Conservation (phyloP, 305 asterid species). For the Fraxinus albicans region DNA sequence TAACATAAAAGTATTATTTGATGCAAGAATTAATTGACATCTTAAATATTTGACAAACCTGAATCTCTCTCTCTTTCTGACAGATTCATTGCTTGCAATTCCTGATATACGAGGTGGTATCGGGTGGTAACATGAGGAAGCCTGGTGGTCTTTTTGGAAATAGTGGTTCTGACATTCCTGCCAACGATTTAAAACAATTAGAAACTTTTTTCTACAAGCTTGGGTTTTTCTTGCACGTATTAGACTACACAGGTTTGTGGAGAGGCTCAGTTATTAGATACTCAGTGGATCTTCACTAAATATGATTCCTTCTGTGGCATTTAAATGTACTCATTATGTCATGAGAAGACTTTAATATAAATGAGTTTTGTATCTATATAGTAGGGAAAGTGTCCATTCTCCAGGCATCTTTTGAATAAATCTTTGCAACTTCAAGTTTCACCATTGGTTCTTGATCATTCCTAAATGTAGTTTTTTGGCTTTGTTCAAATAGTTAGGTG, state of each 20-base stretch:
- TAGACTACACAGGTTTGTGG: slow-evolving; percentile 83
- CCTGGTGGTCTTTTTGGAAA: slow-evolving; percentile 98
- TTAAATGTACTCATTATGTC: background rate
- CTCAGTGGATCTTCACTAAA: background rate
- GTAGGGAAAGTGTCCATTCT: slow-evolving; percentile 1
- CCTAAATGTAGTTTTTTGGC: background rate
- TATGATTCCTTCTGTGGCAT: slow-evolving; percentile 4
- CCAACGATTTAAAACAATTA: slow-evolving; percentile 87
- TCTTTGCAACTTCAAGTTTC: background rate
- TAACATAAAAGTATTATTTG: background rate
- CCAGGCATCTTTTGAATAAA: background rate
- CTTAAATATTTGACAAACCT: slow-evolving; percentile 4
- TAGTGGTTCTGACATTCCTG: slow-evolving; percentile 91
- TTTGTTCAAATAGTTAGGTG: slow-evolving; percentile 5
- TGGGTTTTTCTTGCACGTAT: slow-evolving; percentile 88
- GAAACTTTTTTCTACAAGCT: slow-evolving; percentile 99
- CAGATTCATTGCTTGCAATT: slow-evolving; percentile 97
- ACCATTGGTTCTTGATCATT: background rate
- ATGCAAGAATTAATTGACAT: background rate
- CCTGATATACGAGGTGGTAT: slow-evolving; percentile 97
- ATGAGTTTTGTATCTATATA: background rate
- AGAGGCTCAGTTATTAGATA: background rate
- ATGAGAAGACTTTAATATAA: background rate
- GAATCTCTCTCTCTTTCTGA: slow-evolving; percentile 25
- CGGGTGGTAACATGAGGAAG: slow-evolving; percentile 98